Evolutionary conservation across 805 yeast species (phyloP).

Genomic region (Torulaspora quercuum): DNA sequence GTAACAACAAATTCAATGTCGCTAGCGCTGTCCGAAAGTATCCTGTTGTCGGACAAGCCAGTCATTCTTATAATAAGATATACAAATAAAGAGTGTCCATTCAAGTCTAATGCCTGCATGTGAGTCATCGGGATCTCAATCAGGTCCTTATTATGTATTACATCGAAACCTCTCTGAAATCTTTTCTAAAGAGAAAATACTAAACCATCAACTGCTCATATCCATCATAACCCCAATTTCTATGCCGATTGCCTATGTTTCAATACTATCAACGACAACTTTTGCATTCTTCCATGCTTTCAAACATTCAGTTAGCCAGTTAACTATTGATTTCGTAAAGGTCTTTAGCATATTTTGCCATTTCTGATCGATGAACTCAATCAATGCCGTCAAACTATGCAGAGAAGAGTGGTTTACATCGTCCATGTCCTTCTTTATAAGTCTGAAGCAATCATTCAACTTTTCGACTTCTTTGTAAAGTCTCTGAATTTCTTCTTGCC

Average conservation of each 20-base stretch:
- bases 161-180: too few species aligned
- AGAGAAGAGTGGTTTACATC: constrained; percentile 38
- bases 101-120: too few species aligned
- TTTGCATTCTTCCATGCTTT: constrained; percentile 42
- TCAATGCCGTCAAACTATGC: constrained; percentile 30
- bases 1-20: too few species aligned
- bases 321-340: constrained; percentile 36
- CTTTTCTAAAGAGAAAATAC: too few species aligned
- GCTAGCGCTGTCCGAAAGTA: constrained; percentile 4
- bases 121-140: too few species aligned
- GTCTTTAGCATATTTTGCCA: constrained; percentile 32
- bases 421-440: constrained; percentile 38
- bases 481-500: constrained; percentile 38
- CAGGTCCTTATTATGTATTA: too few species aligned
- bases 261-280: constrained; percentile 10
- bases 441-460: constrained; percentile 40
- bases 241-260: too few species aligned
- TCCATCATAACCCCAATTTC: too few species aligned
- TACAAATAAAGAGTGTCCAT: too few species aligned
- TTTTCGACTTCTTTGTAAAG: constrained; percentile 39
- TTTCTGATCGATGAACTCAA: constrained; percentile 29
- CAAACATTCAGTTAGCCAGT: constrained; percentile 39
- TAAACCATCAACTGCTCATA: too few species aligned
- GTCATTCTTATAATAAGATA: too few species aligned
- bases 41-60: constrained; percentile 3